phyloP scores from a whole-genome alignment of 2,329 filamentous ascomycete species.

The Coniochaeta sp. region DNA sequence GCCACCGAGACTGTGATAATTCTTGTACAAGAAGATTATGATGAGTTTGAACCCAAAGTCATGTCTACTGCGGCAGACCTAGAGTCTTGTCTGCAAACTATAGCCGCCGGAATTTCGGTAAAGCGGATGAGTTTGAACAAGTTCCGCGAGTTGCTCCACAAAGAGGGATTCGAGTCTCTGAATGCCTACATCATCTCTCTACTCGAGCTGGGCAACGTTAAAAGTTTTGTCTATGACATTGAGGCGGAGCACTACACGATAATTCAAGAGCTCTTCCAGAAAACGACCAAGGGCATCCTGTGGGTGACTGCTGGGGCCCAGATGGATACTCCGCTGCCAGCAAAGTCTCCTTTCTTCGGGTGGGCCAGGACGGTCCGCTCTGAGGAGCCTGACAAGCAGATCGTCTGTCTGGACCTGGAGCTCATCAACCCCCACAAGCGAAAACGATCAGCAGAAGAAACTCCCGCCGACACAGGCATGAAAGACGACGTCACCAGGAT shows the following conservation, averaged over 20 bases:
- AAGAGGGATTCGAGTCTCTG: conserved; percentile 7
- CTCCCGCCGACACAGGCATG: not conserved
- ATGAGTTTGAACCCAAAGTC: not conserved
- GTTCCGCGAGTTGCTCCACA: not conserved
- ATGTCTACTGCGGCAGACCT: not conserved
- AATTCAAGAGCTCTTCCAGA: conserved; percentile 31
- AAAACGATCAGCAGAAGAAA: not conserved
- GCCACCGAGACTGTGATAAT: not conserved
- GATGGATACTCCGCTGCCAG: conserved; percentile 23
- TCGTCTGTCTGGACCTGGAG: conserved; percentile 35
- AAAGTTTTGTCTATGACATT: conserved; percentile 30
- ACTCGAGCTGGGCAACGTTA: conserved; percentile 28
- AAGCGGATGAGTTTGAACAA: not conserved
- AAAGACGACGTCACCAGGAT: conserved; percentile 7
- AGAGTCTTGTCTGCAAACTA: not conserved
- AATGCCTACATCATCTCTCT: conserved; percentile 34
- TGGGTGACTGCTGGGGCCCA: conserved; percentile 40
- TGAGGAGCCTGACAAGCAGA: conserved; percentile 34
- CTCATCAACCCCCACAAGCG: not conserved
- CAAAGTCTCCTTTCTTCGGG: conserved; percentile 32
- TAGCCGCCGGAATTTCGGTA: not conserved
- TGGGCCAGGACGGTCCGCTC: conserved; percentile 40
- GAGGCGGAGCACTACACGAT: conserved; percentile 26
- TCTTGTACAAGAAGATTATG: not conserved
- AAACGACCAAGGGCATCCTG: conserved; percentile 28